Conservation (phyloP, 129 eudicot species). For the Chrysanthemum lavandulifolium region DNA sequence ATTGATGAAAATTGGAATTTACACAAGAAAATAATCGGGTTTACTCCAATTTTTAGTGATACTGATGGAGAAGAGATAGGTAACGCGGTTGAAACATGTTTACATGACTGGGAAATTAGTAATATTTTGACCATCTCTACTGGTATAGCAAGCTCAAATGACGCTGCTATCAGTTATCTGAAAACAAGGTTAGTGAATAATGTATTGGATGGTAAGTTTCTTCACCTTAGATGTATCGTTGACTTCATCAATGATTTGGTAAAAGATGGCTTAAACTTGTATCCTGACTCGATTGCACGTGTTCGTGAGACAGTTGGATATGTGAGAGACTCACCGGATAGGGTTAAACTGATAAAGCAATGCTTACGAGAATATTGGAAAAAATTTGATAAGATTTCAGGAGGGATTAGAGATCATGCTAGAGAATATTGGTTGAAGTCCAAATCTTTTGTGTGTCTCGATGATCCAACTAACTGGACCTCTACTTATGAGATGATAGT, state of each 20-base stretch:
- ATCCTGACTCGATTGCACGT: neutral
- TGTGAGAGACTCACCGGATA: neutral
- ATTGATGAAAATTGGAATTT: conserved; percentile 2
- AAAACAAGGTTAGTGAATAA: neutral
- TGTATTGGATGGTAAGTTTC: conserved; percentile 15
- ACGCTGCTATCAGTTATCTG: neutral
- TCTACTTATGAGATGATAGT: conserved; percentile 13
- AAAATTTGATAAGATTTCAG: neutral
- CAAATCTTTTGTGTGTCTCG: neutral
- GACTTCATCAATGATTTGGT: conserved; percentile 10
- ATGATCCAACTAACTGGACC: conserved; percentile 7
- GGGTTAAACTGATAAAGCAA: neutral
- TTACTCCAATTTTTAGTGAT: conserved; percentile 8
- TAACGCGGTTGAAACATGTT: neutral
- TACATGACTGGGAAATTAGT: conserved; percentile 14
- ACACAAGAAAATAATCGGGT: conserved; percentile 13
- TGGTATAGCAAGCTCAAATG: conserved; percentile 8
- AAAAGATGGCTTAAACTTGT: neutral
- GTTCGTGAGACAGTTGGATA: conserved; percentile 3
- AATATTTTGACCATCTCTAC: conserved; percentile 15
- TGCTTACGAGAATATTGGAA: conserved; percentile 1
- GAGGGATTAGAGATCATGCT: neutral
- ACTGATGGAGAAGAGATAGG: conserved; percentile 16
- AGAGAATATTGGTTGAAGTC: neutral
- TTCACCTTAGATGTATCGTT: conserved; percentile 19